A percentile compares a stretch with the other conserved stretches of the same genome.
phyloP scores from a whole-genome alignment of 2,329 filamentous ascomycete genomes.

The Didymella segeticola region DNA sequence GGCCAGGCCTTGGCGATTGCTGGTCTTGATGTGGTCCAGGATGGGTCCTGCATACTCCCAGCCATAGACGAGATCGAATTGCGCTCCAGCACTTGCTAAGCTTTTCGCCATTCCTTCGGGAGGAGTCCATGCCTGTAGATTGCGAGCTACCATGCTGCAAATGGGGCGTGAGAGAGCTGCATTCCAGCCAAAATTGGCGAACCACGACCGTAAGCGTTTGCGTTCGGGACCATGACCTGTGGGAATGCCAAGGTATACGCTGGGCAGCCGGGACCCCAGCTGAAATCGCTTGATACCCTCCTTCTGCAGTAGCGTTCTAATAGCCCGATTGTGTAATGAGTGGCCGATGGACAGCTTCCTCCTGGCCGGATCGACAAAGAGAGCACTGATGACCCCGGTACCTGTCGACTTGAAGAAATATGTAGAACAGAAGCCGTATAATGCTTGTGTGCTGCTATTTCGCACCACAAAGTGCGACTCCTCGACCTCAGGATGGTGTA shows the following conservation, averaged over 20 bases:
- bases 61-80: constrained; percentile 84
- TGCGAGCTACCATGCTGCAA: constrained; percentile 75
- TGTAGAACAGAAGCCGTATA: constrained; percentile 92
- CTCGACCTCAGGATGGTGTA: constrained; percentile 72
- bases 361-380: constrained; percentile 89
- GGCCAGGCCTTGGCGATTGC: constrained; percentile 76
- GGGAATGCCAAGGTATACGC: constrained; percentile 86
- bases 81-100: constrained; percentile 74
- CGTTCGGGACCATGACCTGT: constrained; percentile 67
- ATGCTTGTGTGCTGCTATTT: constrained; percentile 87
- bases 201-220: constrained; percentile 76
- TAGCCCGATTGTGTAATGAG: constrained; percentile 84
- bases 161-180: constrained; percentile 67
- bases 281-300: constrained; percentile 80
- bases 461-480: constrained; percentile 91
- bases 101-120: constrained; percentile 79
- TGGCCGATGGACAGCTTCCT: constrained; percentile 89
- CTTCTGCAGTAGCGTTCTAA: constrained; percentile 75
- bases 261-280: constrained; percentile 79
- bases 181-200: constrained; percentile 90
- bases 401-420: constrained; percentile 76
- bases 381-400: constrained; percentile 78
- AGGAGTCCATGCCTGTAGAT: constrained; percentile 74
- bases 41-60: constrained; percentile 77
- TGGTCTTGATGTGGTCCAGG: constrained; percentile 74